These are phyloP conservation scores for Fusarium camptoceras DNA, from an alignment of 2,329 filamentous ascomycete genomes.

Conservation along the genomic window DNA sequence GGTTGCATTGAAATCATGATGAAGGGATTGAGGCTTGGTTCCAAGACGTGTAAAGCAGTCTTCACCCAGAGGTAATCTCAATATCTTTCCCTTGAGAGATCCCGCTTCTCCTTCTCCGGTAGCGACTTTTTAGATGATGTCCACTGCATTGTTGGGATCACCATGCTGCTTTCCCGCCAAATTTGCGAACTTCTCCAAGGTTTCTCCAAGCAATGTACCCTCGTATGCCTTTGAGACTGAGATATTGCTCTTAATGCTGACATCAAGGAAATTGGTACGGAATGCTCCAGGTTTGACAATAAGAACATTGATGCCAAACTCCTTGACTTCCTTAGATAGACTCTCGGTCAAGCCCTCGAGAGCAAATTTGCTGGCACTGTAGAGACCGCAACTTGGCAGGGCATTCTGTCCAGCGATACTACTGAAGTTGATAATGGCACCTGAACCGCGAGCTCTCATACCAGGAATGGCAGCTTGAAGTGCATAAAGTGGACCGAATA, in stretches of 20 bases:
- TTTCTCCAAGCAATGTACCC: constrained; percentile 44
- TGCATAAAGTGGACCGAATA: constrained; percentile 62
- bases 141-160: constrained; percentile 54
- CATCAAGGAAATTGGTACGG: constrained; percentile 59
- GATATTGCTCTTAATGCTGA: constrained; percentile 39
- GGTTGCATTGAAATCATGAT: constrained; percentile 27
- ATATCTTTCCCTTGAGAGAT: constrained; percentile 46
- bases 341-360: constrained; percentile 57
- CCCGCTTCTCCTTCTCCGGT: constrained; percentile 47
- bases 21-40: constrained; percentile 38
- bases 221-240: constrained; percentile 45
- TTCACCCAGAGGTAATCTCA: constrained; percentile 51
- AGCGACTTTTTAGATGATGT: constrained; percentile 54
- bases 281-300: constrained; percentile 64
- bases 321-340: constrained; percentile 56
- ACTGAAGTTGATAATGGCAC: constrained; percentile 61
- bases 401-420: constrained; percentile 57
- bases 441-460: constrained; percentile 56
- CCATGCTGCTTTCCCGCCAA: constrained; percentile 53
- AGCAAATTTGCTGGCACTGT: constrained; percentile 60
- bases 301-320: constrained; percentile 57
- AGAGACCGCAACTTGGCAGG: constrained; percentile 55
- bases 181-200: constrained; percentile 42
- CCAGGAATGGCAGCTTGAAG: constrained; percentile 60
- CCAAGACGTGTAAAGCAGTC: constrained; percentile 49